Base-by-base conservation (phyloP, 768 basidiomycete species). In the Cystofilobasidium capitatum region DNA sequence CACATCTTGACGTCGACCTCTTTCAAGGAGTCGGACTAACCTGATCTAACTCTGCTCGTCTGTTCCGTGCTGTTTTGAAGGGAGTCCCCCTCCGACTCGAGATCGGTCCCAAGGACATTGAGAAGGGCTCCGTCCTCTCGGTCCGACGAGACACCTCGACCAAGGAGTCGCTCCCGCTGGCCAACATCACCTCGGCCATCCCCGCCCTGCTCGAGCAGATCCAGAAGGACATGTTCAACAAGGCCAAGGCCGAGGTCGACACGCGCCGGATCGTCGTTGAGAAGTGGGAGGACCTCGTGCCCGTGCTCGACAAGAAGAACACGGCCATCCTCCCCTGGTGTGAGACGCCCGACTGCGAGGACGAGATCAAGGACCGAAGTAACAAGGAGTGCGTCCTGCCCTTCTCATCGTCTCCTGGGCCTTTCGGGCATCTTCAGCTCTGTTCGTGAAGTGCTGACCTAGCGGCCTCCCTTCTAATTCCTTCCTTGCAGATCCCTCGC, bases 61-160 rank as follows among this genome's bases (percentile, higher is more conserved):
- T 58, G 40, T 20, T 65, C 31, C 24, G 16, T 54, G 24, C 42
- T 22, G 17, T 22, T 71, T n/a, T n/a, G n/a, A n/a, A 92, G 88
- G 96, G 96, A 76, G 92, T 98, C 49, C 96, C 96, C 16, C 82
- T 99, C 70, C 91, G 96, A 71, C 87, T 99, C 70, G 96, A 99
- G 79, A 86, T 98, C 72, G 96, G 96, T 8, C 96, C 96, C 49
- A 85, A 88, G 70, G 94, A 98, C 77, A 81, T 98, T 71, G 76
- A 75, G n/a, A 73, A 72, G 72, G 82, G 83, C 57, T 88, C 91
- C 75, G 88, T 89, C 0, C 78, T 92, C 64, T 81, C 85, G 31
- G 91, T 91, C 57, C 89, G 94, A 69, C 88, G 96, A 69, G 84
- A 86, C 76, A 86, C 79, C n/a, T 82, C 82, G n/a, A 80, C 76